phyloP scores from a whole-genome alignment of 2,329 filamentous ascomycete species.

The Ceratocystis smalleyi region DNA sequence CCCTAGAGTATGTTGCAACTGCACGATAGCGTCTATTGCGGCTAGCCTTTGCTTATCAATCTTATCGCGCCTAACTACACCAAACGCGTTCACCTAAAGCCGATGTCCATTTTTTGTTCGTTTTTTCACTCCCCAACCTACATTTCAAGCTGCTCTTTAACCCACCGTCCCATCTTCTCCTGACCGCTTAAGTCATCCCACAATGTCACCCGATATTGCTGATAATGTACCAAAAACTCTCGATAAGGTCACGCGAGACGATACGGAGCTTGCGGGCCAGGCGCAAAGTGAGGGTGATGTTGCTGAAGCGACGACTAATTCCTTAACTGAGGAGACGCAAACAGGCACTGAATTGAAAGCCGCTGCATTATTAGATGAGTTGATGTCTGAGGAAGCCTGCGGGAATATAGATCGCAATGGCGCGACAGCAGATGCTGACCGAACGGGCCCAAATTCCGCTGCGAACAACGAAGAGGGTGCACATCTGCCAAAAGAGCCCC shows the following conservation, averaged over 20 bases:
- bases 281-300: background rate
- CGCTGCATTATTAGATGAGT: slow-evolving; percentile 10
- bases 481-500: background rate
- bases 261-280: background rate
- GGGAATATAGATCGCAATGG: background rate
- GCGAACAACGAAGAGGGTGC: slow-evolving; percentile 8
- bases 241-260: background rate
- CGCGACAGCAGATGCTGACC: background rate
- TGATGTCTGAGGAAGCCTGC: background rate
- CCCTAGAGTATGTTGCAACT: background rate
- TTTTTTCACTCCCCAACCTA: background rate
- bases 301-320: background rate
- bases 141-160: background rate
- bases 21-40: background rate
- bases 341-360: slow-evolving; percentile 3
- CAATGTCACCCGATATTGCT: background rate
- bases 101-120: background rate
- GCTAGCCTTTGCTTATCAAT: background rate
- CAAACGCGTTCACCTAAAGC: background rate
- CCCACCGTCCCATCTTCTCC: background rate
- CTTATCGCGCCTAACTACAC: background rate
- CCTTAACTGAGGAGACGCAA: background rate
- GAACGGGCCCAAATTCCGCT: slow-evolving; percentile 1
- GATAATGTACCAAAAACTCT: background rate
- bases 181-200: background rate